Base-by-base conservation (phyloP, 176 grass and related monocot genomes). In the Pharus latifolius region DNA sequence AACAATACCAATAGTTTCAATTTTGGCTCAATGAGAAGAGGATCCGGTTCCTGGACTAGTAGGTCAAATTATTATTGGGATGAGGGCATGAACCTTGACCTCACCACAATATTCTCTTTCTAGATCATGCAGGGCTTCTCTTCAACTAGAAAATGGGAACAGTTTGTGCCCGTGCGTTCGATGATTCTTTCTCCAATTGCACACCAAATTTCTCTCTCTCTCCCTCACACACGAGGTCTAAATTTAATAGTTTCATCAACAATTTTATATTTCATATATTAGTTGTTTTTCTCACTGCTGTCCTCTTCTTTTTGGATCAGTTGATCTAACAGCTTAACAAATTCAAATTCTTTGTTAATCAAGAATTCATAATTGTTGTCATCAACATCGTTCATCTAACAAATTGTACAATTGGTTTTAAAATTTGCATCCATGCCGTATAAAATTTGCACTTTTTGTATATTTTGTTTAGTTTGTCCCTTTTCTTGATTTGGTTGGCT, bases 131-230 rank as follows among this genome's bases (percentile, higher is more conserved):
- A n/a, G n/a, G n/a, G n/a, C n/a, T n/a, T n/a, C n/a, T n/a, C n/a
- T n/a, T n/a, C 77, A 75, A 75, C 57, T 75, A 85, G 71, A 75
- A 63, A 85, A 79, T 19, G 43, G n/a, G 70, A 80, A 85, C 56
- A 80, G 13, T 63, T 75, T 69, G 59, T 14, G 29, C 9, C n/a
- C 26, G 40, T 49, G 48, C 40, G 73, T 20, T 71, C 48, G 31
- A 80, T 75, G 70, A 85, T 80, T 80, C 70, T 80, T 42, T 49
- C 63, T 42, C 70, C 64, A 75, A 49, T 64, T 63, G 30, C 56
- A 49, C 41, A 27, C 56, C 30, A 75, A 57, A 20, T 26, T 29
- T 49, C 13, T 23, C 12, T 13, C 47, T 75, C 48, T 79, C 57
- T 80, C 24, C 28, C 4, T 67, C 27, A 60, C 60, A 40, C 47